These are phyloP conservation scores for Aureobasidium sp. DNA, from an alignment of 2,329 filamentous ascomycete species.

Conservation along the genomic window DNA sequence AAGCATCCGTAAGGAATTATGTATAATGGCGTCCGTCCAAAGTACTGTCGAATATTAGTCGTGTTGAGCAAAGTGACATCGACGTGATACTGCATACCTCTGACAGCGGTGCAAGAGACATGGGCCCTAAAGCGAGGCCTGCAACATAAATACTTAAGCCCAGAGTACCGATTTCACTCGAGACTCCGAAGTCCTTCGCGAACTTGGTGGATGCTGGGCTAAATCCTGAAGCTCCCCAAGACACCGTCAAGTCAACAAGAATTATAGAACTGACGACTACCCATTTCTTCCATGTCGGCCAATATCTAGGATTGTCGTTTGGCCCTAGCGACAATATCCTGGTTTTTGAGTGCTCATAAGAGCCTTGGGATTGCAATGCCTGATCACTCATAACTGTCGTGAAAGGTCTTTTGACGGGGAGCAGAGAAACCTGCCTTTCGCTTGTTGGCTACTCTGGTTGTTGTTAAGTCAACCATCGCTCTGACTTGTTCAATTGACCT, in stretches of 20 bases:
- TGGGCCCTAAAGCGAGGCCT: slow-evolving; percentile 28
- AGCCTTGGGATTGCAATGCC: background rate
- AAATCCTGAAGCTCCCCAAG: slow-evolving; percentile 42
- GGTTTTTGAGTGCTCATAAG: background rate
- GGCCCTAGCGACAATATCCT: slow-evolving; percentile 24
- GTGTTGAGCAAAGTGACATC: background rate
- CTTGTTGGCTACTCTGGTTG: background rate
- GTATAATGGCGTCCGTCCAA: slow-evolving; percentile 36
- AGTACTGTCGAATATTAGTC: background rate
- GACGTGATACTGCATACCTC: background rate
- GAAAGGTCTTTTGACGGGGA: too few species aligned
- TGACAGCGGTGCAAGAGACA: slow-evolving; percentile 6
- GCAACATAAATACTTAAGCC: slow-evolving; percentile 28
- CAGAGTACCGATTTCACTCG: background rate
- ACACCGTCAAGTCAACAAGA: slow-evolving; percentile 21
- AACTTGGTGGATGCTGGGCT: slow-evolving; percentile 39
- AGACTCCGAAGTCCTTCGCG: slow-evolving; percentile 34
- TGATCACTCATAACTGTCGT: background rate
- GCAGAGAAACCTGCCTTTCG: background rate
- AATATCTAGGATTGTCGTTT: slow-evolving; percentile 30
- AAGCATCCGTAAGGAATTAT: slow-evolving; percentile 40
- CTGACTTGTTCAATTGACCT: background rate
- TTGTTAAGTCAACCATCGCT: background rate
- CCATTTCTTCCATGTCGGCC: slow-evolving; percentile 29
- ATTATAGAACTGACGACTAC: slow-evolving; percentile 30